These are phyloP conservation scores for Lathyrus oleraceus DNA, from an alignment of 306 rosid species.

Conservation along the genomic window DNA sequence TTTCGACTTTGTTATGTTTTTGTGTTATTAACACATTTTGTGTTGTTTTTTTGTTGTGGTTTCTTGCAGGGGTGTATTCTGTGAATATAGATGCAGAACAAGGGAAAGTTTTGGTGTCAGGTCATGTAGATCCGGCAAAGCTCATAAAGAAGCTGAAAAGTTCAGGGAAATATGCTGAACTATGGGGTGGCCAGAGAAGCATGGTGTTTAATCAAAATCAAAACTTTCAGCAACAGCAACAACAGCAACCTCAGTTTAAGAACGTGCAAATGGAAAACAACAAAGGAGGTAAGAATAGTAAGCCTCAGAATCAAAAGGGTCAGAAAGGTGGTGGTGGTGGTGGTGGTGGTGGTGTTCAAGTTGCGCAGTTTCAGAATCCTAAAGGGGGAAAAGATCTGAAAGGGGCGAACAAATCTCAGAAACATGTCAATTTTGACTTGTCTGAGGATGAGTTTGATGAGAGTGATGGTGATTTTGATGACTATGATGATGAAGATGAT, in stretches of 20 bases:
- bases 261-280: conserved; percentile 49
- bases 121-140: conserved; percentile 66
- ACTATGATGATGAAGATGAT: conserved; percentile 61
- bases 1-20: conserved; percentile 8
- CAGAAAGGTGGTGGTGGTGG: conserved; percentile 37
- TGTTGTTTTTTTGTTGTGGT: neutral
- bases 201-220: conserved; percentile 42
- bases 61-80: conserved; percentile 63
- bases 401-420: conserved; percentile 50
- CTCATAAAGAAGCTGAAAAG: conserved; percentile 69
- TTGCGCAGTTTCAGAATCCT: conserved; percentile 43
- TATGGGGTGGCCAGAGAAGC: conserved; percentile 62
- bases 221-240: conserved; percentile 29
- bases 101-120: conserved; percentile 77
- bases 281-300: conserved; percentile 57
- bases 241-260: conserved; percentile 63
- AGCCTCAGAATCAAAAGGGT: conserved; percentile 57
- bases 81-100: conserved; percentile 78
- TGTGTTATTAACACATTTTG: neutral
- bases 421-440: conserved; percentile 69
- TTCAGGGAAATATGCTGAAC: conserved; percentile 83
- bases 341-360: conserved; percentile 45
- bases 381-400: conserved; percentile 52
- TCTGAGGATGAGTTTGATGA: conserved; percentile 59
- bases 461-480: conserved; percentile 59